These are phyloP conservation scores for Glycine soja DNA, from an alignment of 306 rosid species.

Conservation along the genomic window DNA sequence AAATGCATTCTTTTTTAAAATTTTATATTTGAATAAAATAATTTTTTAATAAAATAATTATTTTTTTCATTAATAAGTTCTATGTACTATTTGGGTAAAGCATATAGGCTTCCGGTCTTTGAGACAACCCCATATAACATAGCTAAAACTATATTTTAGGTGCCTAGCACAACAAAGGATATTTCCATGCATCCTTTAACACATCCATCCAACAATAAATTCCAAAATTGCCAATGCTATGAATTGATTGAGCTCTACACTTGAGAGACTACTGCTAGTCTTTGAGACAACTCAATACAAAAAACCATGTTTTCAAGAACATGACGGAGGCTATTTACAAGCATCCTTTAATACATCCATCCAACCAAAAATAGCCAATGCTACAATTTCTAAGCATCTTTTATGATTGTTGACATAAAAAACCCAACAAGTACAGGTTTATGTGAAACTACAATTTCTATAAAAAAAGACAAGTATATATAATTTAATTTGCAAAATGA, in stretches of 20 bases:
- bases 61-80: no score
- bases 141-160: constrained; percentile 14
- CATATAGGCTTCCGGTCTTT: neutral
- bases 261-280: neutral
- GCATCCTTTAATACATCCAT: no score
- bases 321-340: neutral
- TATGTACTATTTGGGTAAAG: neutral
- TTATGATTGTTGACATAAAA: neutral
- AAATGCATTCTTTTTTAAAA: no score
- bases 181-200: neutral
- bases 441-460: neutral
- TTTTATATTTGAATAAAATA: no score
- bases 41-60: no score
- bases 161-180: neutral
- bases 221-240: neutral
- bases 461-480: neutral
- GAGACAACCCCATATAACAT: constrained; percentile 1
- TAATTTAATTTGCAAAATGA: neutral
- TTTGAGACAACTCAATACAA: neutral
- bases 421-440: neutral
- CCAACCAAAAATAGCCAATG: neutral
- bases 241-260: neutral
- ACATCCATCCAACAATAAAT: constrained; percentile 6
- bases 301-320: neutral
- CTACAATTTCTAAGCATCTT: no score